Conservation (phyloP, 306 rosid species). For the Gleditsia sinensis region DNA sequence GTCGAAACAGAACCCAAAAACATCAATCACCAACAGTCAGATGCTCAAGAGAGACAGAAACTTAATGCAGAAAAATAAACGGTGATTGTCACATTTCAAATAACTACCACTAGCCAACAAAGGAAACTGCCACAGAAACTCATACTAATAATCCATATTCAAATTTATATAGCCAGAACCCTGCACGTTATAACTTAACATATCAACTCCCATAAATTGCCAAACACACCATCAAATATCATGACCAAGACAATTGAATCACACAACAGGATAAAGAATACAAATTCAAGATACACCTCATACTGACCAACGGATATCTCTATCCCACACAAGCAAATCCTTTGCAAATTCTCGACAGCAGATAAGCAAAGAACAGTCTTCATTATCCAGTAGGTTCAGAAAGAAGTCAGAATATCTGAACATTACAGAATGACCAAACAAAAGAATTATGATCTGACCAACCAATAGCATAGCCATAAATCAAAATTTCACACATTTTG, state of each 20-base stretch:
- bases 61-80: neutral
- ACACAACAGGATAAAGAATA: neutral
- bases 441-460: neutral
- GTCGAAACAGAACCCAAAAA: neutral
- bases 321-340: neutral
- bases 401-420: neutral
- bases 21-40: neutral
- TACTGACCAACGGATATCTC: neutral
- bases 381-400: neutral
- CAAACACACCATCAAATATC: no score
- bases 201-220: neutral
- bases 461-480: neutral
- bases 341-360: neutral
- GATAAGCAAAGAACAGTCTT: neutral
- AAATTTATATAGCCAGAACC: neutral
- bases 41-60: neutral
- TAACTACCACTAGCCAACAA: neutral
- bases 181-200: no score
- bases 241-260: neutral
- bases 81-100: neutral
- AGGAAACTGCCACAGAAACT: neutral
- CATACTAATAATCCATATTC: neutral
- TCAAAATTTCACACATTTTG: neutral
- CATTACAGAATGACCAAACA: neutral
- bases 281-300: neutral